Conservation (phyloP, 2,329 filamentous ascomycete genomes). For the Aspergillus costaricaensis region DNA sequence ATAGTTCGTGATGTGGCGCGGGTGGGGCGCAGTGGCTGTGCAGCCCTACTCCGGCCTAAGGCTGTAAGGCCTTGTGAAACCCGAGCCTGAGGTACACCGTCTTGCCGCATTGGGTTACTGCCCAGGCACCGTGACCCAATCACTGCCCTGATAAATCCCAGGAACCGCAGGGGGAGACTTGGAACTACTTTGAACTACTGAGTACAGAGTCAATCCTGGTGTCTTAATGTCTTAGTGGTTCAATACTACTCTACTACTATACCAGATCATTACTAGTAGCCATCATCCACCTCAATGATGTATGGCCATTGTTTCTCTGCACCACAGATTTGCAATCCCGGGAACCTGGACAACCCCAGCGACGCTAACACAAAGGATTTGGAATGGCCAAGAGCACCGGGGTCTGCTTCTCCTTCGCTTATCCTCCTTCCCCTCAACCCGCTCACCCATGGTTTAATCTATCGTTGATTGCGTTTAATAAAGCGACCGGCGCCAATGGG, state of each 20-base stretch:
- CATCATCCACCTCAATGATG: neutral
- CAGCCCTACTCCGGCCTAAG: conserved; percentile 5
- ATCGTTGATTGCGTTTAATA: conserved; percentile 6
- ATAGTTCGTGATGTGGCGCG: conserved; percentile 7
- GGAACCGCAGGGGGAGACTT: neutral
- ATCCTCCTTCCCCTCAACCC: neutral
- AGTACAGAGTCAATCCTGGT: no score
- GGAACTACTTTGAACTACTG: no score
- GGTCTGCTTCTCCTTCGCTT: neutral
- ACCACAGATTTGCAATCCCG: conserved; percentile 2
- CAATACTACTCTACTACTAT: no score
- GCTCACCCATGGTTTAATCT: conserved; percentile 1
- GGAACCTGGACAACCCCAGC: conserved; percentile 12
- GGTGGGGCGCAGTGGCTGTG: conserved; percentile 21
- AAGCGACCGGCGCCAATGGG: neutral
- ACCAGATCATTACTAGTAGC: neutral
- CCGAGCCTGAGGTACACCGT: neutral
- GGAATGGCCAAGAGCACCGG: neutral
- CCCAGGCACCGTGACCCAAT: neutral
- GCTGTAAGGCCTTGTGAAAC: neutral
- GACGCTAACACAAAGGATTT: conserved; percentile 12
- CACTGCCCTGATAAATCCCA: neutral
- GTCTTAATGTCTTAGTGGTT: no score
- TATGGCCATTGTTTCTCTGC: conserved; percentile 7
- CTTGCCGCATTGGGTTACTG: conserved; percentile 6